Evolutionary conservation across 257 asterid species (phyloP).

Genomic region (Solanum rostratum): DNA sequence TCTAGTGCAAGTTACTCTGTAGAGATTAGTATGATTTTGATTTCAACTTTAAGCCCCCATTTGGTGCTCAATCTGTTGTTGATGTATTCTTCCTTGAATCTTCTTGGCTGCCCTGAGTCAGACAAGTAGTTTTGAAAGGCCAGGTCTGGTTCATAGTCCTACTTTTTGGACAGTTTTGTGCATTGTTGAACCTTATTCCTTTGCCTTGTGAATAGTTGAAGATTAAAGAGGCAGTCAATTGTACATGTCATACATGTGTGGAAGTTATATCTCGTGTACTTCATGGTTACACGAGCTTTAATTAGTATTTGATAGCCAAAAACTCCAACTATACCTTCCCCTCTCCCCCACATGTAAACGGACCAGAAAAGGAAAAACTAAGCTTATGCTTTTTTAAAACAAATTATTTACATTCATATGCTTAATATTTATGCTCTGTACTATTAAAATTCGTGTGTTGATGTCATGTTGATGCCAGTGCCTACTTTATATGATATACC

Average conservation of each 20-base stretch:
- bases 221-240: neutral
- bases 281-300: neutral
- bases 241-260: neutral
- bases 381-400: too few species aligned
- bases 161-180: constrained; percentile 6
- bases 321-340: neutral
- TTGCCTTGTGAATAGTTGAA: neutral
- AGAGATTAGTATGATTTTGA: neutral
- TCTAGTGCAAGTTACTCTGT: neutral
- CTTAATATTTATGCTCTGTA: too few species aligned
- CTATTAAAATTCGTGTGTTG: too few species aligned
- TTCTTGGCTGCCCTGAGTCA: constrained; percentile 2
- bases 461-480: too few species aligned
- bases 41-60: neutral
- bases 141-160: constrained; percentile 2
- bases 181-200: neutral
- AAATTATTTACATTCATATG: too few species aligned
- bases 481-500: too few species aligned
- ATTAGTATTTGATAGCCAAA: neutral
- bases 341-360: neutral
- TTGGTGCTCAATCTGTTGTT: neutral
- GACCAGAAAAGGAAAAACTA: neutral
- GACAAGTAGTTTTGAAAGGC: neutral
- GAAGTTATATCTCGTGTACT: neutral
- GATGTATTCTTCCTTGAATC: neutral